These are phyloP conservation scores for Mycosarcoma maydis DNA, from an alignment of 1,284 basidiomycete species.

Conservation along the genomic window DNA sequence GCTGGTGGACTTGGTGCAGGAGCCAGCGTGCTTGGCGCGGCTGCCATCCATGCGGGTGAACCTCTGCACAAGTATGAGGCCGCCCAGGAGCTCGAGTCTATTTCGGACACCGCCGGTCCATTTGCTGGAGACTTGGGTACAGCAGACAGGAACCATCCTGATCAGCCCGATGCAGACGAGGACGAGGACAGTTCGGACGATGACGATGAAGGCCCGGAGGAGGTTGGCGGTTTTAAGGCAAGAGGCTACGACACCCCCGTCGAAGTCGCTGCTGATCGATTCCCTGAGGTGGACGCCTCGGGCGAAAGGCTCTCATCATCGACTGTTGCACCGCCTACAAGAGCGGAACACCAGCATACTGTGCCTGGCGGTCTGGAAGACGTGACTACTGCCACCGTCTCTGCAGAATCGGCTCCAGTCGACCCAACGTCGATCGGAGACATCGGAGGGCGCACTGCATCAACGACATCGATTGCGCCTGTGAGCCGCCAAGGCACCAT, in stretches of 20 bases:
- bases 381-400: conserved; percentile 14
- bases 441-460: conserved; percentile 27
- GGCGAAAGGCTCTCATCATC: too few species aligned
- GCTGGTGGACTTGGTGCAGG: conserved; percentile 18
- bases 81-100: not conserved
- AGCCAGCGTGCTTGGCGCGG: conserved; percentile 10
- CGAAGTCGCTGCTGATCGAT: conserved; percentile 31
- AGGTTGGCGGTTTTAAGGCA: conserved; percentile 44
- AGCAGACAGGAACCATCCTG: conserved; percentile 37
- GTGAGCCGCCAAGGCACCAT: conserved; percentile 34
- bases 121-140: conserved; percentile 10
- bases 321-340: too few species aligned
- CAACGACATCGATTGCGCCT: conserved; percentile 39
- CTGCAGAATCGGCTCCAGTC: conserved; percentile 25
- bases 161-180: conserved; percentile 48
- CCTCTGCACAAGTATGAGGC: conserved; percentile 12
- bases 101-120: conserved; percentile 28
- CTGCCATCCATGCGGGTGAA: conserved; percentile 11
- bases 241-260: conserved; percentile 15
- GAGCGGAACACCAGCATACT: conserved; percentile 19
- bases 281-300: conserved; percentile 27
- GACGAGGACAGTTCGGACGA: conserved; percentile 55
- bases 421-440: conserved; percentile 39
- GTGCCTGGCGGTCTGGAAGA: conserved; percentile 38
- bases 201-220: conserved; percentile 59